Conservation (phyloP, 176 grass and related monocot species). For the Thalia dealbata region DNA sequence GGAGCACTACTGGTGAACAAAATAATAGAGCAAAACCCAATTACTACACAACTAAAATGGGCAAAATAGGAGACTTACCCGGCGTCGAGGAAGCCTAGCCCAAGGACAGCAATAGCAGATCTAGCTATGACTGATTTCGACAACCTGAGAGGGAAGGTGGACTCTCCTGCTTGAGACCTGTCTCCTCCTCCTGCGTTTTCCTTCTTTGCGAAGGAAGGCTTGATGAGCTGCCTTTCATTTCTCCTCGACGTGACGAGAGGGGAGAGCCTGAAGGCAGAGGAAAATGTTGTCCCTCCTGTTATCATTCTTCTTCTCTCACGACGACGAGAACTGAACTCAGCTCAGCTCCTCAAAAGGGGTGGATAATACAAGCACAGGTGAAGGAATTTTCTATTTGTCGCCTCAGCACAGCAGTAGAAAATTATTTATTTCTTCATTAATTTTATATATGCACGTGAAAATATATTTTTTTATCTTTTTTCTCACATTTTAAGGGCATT, state of each 20-base stretch:
- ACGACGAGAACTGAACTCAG: not conserved
- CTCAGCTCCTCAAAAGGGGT: no score
- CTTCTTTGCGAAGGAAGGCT: constrained; percentile 22
- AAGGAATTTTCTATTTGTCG: no score
- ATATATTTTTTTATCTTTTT: no score
- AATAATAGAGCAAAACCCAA: not conserved
- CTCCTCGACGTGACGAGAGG: constrained; percentile 11
- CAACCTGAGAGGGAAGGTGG: constrained; percentile 16
- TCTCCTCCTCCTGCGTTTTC: constrained; percentile 13
- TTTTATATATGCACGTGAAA: no score
- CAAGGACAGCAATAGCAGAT: constrained; percentile 46
- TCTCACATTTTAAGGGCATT: no score
- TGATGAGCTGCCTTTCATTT: constrained; percentile 6
- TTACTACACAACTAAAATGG: not conserved
- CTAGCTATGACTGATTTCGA: constrained; percentile 29
- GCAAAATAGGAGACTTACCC: constrained; percentile 28
- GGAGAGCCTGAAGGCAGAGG: constrained; percentile 2
- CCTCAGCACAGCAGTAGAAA: no score
- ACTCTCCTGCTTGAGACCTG: no score
- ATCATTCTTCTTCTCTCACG: constrained; percentile 4
- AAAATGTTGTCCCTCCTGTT: constrained; percentile 5
- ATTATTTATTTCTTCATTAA: no score
- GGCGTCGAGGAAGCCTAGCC: constrained; percentile 81
- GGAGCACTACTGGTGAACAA: no score
- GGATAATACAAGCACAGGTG: no score